Percentiles rank a stretch among this genome's conserved stretches.
Evolutionary conservation across 75 land plant species (phyloP).

Genomic region (Adiantum capillusveneris): DNA sequence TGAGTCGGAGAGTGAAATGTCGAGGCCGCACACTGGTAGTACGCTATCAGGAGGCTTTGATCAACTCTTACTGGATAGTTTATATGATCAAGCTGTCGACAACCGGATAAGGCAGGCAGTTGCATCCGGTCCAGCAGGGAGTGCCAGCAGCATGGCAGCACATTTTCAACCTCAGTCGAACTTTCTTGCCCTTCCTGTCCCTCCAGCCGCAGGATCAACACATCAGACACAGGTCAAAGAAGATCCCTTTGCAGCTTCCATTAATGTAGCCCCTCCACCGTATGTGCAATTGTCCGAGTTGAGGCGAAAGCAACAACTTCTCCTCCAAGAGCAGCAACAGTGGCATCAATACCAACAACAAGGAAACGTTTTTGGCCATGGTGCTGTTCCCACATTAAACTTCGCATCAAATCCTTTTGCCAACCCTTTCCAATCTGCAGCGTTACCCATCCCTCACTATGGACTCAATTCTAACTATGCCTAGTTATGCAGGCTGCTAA

Average conservation of each 20-base stretch:
- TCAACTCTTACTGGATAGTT: constrained; percentile 24
- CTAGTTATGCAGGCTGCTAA: no score
- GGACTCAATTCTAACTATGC: not conserved
- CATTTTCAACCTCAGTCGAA: constrained; percentile 5
- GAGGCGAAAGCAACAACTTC: constrained; percentile 24
- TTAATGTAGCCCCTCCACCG: constrained; percentile 23
- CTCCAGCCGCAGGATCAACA: constrained; percentile 12
- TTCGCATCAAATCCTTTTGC: not conserved
- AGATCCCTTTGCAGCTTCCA: constrained; percentile 28
- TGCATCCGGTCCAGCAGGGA: constrained; percentile 12
- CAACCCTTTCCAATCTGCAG: not conserved
- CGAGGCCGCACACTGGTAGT: constrained; percentile 11
- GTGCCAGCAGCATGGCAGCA: constrained; percentile 28
- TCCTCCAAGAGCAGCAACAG: constrained; percentile 25
- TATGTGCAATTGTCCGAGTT: constrained; percentile 36
- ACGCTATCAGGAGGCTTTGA: constrained; percentile 30
- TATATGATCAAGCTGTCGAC: constrained; percentile 26
- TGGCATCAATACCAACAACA: constrained; percentile 31
- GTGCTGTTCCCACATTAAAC: not conserved
- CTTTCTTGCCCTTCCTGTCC: constrained; percentile 27
- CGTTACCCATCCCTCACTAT: not conserved
- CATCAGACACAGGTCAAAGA: constrained; percentile 8
- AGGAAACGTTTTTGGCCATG: not conserved
- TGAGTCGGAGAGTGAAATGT: constrained; percentile 13
- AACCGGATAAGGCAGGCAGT: constrained; percentile 12